Evolutionary conservation across 2,329 filamentous ascomycete genomes (phyloP).

Genomic region (Neospermospora avenae): DNA sequence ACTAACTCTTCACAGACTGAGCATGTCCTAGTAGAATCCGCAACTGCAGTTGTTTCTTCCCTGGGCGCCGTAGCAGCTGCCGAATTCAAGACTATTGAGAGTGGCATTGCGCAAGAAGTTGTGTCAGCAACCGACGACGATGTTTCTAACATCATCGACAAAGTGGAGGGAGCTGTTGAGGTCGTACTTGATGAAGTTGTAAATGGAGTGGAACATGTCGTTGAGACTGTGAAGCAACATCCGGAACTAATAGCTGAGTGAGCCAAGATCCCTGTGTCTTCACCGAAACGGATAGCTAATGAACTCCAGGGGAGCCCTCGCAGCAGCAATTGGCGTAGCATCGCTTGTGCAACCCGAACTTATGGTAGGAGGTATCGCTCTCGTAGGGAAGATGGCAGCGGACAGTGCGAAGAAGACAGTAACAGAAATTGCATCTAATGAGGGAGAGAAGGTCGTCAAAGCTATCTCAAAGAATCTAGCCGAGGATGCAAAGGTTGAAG

Average conservation of each 20-base stretch:
- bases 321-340: conserved; percentile 26
- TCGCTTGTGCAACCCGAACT: conserved; percentile 28
- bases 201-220: conserved; percentile 22
- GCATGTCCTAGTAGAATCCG: conserved; percentile 5
- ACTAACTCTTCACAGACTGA: neutral
- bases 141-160: conserved; percentile 12
- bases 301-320: conserved; percentile 22
- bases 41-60: neutral
- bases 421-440: conserved; percentile 20
- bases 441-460: conserved; percentile 23
- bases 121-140: conserved; percentile 16
- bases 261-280: neutral
- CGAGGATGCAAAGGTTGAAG: conserved; percentile 13
- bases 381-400: conserved; percentile 29
- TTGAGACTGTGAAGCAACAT: conserved; percentile 24
- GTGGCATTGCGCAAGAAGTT: conserved; percentile 20
- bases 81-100: conserved; percentile 21
- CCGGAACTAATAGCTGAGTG: conserved; percentile 30
- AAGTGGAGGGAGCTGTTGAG: conserved; percentile 20
- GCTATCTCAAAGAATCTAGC: conserved; percentile 23
- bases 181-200: conserved; percentile 22
- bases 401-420: conserved; percentile 22
- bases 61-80: conserved; percentile 1
- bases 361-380: conserved; percentile 24
- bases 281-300: neutral